Percentiles rank a stretch among this genome's conserved stretches.
Conservation (phyloP, 352 stramenopile species). For the Phytophthora litchii region DNA sequence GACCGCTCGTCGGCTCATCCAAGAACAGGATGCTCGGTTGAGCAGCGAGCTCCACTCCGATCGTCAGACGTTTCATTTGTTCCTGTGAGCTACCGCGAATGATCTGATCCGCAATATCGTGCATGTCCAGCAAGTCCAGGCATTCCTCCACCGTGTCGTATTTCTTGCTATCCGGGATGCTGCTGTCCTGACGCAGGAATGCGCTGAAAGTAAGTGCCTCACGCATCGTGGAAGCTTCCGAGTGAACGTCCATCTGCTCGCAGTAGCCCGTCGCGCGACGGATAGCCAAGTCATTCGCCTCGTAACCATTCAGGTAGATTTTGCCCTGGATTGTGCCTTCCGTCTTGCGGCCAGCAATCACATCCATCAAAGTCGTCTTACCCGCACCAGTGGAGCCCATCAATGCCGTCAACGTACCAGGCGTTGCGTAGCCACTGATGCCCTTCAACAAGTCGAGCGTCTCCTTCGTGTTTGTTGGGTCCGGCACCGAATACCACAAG, state of each 20-base stretch:
- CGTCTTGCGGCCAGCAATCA: constrained; percentile 26
- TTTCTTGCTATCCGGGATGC: constrained; percentile 29
- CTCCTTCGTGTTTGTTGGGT: constrained; percentile 40
- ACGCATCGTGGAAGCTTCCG: constrained; percentile 71
- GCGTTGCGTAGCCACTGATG: constrained; percentile 48
- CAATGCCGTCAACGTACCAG: constrained; percentile 90
- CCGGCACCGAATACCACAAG: constrained; percentile 40
- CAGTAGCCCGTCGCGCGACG: constrained; percentile 47
- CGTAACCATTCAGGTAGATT: constrained; percentile 47
- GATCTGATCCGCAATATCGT: constrained; percentile 42
- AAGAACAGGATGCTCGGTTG: constrained; percentile 77
- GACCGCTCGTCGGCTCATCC: constrained; percentile 69
- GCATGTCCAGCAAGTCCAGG: constrained; percentile 37
- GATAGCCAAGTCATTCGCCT: constrained; percentile 40
- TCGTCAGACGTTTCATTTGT: constrained; percentile 52
- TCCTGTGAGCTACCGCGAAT: constrained; percentile 43
- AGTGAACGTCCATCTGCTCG: constrained; percentile 62
- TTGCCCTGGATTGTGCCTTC: constrained; percentile 63
- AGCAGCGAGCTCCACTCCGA: constrained; percentile 88
- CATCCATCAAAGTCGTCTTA: constrained; percentile 36
- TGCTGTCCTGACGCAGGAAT: constrained; percentile 55
- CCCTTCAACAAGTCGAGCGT: constrained; percentile 32
- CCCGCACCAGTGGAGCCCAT: constrained; percentile 71
- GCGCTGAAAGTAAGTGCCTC: constrained; percentile 90
- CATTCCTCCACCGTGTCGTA: constrained; percentile 38